These are phyloP conservation scores for Paramecium sonneborni DNA, from an alignment of 73 alveolate genomes.

Conservation along the genomic window DNA sequence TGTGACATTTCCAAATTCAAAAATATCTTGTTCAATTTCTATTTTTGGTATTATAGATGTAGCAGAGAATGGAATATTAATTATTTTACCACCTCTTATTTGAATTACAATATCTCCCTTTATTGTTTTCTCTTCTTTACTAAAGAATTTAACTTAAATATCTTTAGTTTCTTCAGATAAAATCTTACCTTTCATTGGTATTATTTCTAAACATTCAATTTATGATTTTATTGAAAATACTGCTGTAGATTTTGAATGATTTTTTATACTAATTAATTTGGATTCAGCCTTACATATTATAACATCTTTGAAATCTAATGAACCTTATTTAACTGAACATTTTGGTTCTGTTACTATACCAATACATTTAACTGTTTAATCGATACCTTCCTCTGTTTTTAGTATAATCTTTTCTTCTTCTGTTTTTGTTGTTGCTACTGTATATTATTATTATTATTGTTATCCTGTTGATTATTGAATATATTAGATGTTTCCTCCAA, in stretches of 20 bases:
- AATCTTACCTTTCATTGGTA: constrained; percentile 82
- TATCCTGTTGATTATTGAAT: background rate
- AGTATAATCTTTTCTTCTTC: constrained; percentile 89
- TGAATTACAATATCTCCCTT: constrained; percentile 87
- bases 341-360: constrained; percentile 91
- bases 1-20: constrained; percentile 97
- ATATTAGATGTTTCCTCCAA: background rate
- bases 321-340: constrained; percentile 75
- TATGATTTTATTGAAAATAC: constrained; percentile 74
- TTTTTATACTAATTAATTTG: constrained; percentile 77
- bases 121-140: constrained; percentile 88
- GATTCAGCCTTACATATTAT: constrained; percentile 82
- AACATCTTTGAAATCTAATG: constrained; percentile 82
- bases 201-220: constrained; percentile 75
- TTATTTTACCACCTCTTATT: constrained; percentile 95
- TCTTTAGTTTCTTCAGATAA: constrained; percentile 81
- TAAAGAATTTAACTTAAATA: constrained; percentile 83
- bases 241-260: constrained; percentile 80
- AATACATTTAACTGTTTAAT: constrained; percentile 87
- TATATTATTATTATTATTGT: background rate
- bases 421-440: constrained; percentile 29
- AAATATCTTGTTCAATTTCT: constrained; percentile 84
- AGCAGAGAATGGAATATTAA: constrained; percentile 86
- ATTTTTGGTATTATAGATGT: constrained; percentile 94
- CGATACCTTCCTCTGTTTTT: constrained; percentile 90